Evolutionary conservation across 2,329 filamentous ascomycete species (phyloP).

Genomic region (Sclerotinia trifoliorum): DNA sequence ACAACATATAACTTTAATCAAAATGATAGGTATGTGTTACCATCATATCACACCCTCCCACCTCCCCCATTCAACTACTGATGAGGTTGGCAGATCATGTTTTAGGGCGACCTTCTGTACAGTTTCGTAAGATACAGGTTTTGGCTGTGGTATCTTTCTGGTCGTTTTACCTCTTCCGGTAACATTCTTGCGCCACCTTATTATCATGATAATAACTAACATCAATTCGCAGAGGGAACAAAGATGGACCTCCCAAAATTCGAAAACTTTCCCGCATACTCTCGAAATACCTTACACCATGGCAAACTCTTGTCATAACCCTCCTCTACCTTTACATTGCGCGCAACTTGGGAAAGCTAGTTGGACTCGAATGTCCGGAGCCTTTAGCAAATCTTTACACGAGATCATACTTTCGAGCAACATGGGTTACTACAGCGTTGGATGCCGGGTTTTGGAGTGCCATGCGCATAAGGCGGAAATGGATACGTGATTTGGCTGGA

Average conservation of each 20-base stretch:
- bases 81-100: slow-evolving; percentile 67
- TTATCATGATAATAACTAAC: slow-evolving; percentile 20
- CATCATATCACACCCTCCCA: too few relatives aligned
- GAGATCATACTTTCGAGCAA: slow-evolving; percentile 88
- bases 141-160: slow-evolving; percentile 89
- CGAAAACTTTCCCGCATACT: slow-evolving; percentile 70
- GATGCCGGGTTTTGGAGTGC: slow-evolving; percentile 98
- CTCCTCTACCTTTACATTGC: slow-evolving; percentile 88
- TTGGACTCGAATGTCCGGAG: slow-evolving; percentile 88
- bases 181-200: slow-evolving; percentile 35
- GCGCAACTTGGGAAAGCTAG: slow-evolving; percentile 89
- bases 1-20: slow-evolving; percentile 11
- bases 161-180: slow-evolving; percentile 80
- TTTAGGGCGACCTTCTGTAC: slow-evolving; percentile 82
- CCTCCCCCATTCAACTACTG: background rate
- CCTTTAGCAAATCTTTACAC: slow-evolving; percentile 94
- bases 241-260: slow-evolving; percentile 80
- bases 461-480: slow-evolving; percentile 82
- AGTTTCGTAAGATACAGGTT: slow-evolving; percentile 90
- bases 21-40: slow-evolving; percentile 21
- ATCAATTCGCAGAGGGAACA: slow-evolving; percentile 62
- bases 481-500: slow-evolving; percentile 78
- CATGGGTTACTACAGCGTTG: slow-evolving; percentile 91
- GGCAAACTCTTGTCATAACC: slow-evolving; percentile 85
- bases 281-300: slow-evolving; percentile 71